These are phyloP conservation scores for Sambucus nigra DNA, from an alignment of 129 eudicot genomes.

Conservation along the genomic window DNA sequence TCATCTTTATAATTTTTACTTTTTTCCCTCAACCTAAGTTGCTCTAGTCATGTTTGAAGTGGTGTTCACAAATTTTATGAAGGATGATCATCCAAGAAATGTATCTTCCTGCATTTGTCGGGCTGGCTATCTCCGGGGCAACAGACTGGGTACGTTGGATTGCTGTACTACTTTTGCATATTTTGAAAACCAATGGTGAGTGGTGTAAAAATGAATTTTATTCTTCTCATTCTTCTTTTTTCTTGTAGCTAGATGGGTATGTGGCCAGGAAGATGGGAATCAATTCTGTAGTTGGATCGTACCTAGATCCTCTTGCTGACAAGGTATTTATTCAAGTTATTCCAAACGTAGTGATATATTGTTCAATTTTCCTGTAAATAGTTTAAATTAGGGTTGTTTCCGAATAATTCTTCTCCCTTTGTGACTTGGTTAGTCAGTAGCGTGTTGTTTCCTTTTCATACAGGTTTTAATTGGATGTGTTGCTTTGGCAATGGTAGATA, in stretches of 20 bases:
- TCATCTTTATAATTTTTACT: too few relatives aligned
- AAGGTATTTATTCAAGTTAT: constrained; percentile 47
- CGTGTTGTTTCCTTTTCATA: constrained; percentile 8
- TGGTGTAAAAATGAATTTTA: not conserved
- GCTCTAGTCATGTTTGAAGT: not conserved
- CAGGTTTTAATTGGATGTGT: constrained; percentile 92
- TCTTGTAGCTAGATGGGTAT: constrained; percentile 83
- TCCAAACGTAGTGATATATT: too few relatives aligned
- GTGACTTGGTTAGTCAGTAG: constrained; percentile 1
- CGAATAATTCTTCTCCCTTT: not conserved
- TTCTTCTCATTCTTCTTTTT: not conserved
- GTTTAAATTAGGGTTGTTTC: too few relatives aligned
- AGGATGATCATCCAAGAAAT: constrained; percentile 89
- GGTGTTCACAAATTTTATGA: constrained; percentile 17
- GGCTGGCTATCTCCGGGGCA: constrained; percentile 83
- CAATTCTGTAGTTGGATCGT: constrained; percentile 95
- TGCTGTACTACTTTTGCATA: constrained; percentile 2
- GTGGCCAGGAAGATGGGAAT: constrained; percentile 92
- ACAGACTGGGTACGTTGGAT: constrained; percentile 92
- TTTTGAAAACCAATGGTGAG: not conserved
- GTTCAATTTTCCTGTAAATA: too few relatives aligned
- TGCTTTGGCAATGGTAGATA: constrained; percentile 89
- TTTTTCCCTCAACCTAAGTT: not conserved
- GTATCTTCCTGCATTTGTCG: constrained; percentile 88
- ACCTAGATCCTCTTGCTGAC: constrained; percentile 98